Base-by-base conservation (phyloP, 1,284 basidiomycete genomes). In the Microbotryum violaceum region DNA sequence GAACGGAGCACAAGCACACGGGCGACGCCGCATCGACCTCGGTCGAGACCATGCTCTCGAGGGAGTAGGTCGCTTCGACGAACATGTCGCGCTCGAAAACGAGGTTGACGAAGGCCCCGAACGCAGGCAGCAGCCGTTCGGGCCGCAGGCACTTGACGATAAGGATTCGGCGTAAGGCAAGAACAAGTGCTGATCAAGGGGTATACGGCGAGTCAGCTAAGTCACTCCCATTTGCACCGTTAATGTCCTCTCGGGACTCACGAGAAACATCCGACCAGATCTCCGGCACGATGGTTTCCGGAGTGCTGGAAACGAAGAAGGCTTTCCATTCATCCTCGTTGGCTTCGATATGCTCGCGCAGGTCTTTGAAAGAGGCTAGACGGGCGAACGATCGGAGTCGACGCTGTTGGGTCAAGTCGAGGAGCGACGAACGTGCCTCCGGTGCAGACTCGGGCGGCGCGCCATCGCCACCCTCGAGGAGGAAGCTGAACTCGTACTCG, bases 91-190 rank as follows among this genome's bases (percentile, higher is more conserved):
- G 82, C 56, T 84, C 80, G 76, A 97, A 92, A 33, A 88, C 84
- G 23, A 78, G 77, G 33, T 80, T 80, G 48, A 89, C 86, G 70
- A 93, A 88, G n/a, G 80, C 72, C 7, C 84, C 82, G 16, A 87
- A 87, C 2, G 88, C 85, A 73, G 91, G 88, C 55, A 91, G 77
- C 21, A 94, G 80, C 57, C 91, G 85, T 75, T 97, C 92, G 16
- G 92, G 91, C 33, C 92, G 83, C 72, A 94, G 79, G 74, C 89
- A 92, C 75, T 93, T 93, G 76, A 96, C 81, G 61, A 96, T 78
- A 29, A 91, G 78, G 67, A 91, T 79, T 20, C 82, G 80, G 37
- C 89, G 86, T 56, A 92, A 81, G 10, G 86, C 84, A 66, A 86
- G 83, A 42, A 85, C 77, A 57, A 85, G 82, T 64, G 83, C 89